phyloP scores from a whole-genome alignment of 2,329 filamentous ascomycete genomes.

The Cercospora sp. region DNA sequence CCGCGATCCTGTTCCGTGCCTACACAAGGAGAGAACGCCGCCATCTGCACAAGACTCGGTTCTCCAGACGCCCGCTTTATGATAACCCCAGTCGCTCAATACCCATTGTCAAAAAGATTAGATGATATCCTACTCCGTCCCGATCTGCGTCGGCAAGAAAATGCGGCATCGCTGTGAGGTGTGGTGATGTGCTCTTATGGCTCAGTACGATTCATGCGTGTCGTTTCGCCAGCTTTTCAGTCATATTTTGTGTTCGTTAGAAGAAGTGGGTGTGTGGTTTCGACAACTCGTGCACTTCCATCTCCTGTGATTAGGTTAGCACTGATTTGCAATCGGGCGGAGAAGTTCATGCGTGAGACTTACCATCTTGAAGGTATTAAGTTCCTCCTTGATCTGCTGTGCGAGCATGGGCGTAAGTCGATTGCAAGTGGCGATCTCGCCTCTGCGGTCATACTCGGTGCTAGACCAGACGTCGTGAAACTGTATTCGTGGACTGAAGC shows the following conservation, averaged over 20 bases:
- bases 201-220: slow-evolving; percentile 23
- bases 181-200: slow-evolving; percentile 20
- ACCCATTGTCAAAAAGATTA: slow-evolving; percentile 22
- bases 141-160: slow-evolving; percentile 15
- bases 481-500: slow-evolving; percentile 87
- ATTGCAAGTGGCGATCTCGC: slow-evolving; percentile 97
- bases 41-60: slow-evolving; percentile 10
- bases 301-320: slow-evolving; percentile 70
- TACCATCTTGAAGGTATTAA: slow-evolving; percentile 99
- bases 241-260: slow-evolving; percentile 56
- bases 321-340: slow-evolving; percentile 11
- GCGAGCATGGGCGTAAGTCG: slow-evolving; percentile 93
- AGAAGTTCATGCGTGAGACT: slow-evolving; percentile 36
- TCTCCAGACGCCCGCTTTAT: slow-evolving; percentile 15
- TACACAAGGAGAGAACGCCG: slow-evolving; percentile 15
- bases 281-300: slow-evolving; percentile 98
- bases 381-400: slow-evolving; percentile 98
- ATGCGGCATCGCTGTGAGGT: slow-evolving; percentile 17
- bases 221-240: slow-evolving; percentile 23
- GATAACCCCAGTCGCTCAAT: slow-evolving; percentile 18
- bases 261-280: slow-evolving; percentile 99
- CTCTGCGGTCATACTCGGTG: slow-evolving; percentile 91
- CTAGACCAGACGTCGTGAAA: slow-evolving; percentile 97
- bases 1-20: neutral
- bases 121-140: slow-evolving; percentile 25